These are phyloP conservation scores for Pseudognaphalium luteoalbum DNA, from an alignment of 129 eudicot species.

Conservation along the genomic window DNA sequence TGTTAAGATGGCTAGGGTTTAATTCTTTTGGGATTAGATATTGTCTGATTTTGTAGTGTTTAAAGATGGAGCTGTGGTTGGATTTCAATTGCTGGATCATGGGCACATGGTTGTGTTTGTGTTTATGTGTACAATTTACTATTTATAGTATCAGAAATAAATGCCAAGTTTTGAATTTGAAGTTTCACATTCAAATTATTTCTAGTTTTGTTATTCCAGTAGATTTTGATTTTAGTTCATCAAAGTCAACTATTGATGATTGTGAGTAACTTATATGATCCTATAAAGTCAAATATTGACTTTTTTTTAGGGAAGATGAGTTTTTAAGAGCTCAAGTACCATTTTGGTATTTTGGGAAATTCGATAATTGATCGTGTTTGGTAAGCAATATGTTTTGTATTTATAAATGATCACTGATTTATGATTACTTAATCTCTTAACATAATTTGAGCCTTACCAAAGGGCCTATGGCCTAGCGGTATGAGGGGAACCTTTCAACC, in stretches of 20 bases:
- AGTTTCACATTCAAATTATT: background rate
- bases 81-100: background rate
- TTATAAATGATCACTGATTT: background rate
- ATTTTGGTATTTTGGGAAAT: background rate
- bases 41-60: background rate
- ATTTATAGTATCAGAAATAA: slow-evolving; percentile 6
- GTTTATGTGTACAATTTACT: background rate
- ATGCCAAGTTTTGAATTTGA: background rate
- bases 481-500: too few relatives aligned
- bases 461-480: too few relatives aligned
- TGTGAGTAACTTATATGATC: background rate
- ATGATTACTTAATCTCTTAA: slow-evolving; percentile 5
- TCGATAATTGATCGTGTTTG: slow-evolving; percentile 2
- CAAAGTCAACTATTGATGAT: background rate
- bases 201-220: background rate
- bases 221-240: background rate
- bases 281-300: background rate
- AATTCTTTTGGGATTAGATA: background rate
- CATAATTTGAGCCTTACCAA: too few relatives aligned
- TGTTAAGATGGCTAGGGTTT: slow-evolving; percentile 8
- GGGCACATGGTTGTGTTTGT: background rate
- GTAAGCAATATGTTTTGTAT: background rate
- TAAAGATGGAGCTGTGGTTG: background rate
- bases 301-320: background rate
- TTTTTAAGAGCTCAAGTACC: background rate